Evolutionary conservation across 352 stramenopile species (phyloP).

Genomic region (Phytophthora lateralis): DNA sequence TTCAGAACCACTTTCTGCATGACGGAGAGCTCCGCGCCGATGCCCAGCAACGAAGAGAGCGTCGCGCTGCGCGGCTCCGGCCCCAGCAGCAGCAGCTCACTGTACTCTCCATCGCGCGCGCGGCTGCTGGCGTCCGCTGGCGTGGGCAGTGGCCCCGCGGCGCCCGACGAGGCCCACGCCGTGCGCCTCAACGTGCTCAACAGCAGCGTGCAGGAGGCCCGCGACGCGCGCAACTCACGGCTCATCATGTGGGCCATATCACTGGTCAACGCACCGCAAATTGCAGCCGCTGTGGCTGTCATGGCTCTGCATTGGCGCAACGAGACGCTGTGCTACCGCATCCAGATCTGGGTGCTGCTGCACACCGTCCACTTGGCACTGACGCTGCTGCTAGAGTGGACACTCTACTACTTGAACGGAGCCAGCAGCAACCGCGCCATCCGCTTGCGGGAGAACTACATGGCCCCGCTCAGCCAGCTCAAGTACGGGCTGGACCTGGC

Average conservation of each 20-base stretch:
- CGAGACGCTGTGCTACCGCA: conserved; percentile 79
- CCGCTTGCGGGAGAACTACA: conserved; percentile 68
- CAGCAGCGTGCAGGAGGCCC: conserved; percentile 80
- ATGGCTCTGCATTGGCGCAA: conserved; percentile 72
- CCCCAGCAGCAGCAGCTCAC: conserved; percentile 20
- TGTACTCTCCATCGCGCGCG: conserved; percentile 34
- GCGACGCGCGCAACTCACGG: conserved; percentile 77
- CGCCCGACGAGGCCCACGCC: conserved; percentile 74
- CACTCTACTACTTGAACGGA: conserved; percentile 75
- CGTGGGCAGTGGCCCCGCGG: conserved; percentile 26
- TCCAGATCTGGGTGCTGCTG: conserved; percentile 84
- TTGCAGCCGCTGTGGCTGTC: conserved; percentile 59
- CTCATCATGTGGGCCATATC: conserved; percentile 84
- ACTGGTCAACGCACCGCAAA: conserved; percentile 79
- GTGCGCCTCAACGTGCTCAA: conserved; percentile 87
- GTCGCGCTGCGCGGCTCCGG: conserved; percentile 28
- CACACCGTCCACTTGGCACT: conserved; percentile 74
- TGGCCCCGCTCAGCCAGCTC: conserved; percentile 69
- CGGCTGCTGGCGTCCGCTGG: conserved; percentile 33
- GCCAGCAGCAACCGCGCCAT: conserved; percentile 61
- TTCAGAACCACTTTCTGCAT: conserved; percentile 7
- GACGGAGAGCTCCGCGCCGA: conserved; percentile 28
- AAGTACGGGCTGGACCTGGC: conserved; percentile 84
- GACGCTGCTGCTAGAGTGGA: conserved; percentile 77
- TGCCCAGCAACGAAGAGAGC: conserved; percentile 36